Evolutionary conservation across 129 eudicot species (phyloP).

Genomic region (Artemisia tridentata): DNA sequence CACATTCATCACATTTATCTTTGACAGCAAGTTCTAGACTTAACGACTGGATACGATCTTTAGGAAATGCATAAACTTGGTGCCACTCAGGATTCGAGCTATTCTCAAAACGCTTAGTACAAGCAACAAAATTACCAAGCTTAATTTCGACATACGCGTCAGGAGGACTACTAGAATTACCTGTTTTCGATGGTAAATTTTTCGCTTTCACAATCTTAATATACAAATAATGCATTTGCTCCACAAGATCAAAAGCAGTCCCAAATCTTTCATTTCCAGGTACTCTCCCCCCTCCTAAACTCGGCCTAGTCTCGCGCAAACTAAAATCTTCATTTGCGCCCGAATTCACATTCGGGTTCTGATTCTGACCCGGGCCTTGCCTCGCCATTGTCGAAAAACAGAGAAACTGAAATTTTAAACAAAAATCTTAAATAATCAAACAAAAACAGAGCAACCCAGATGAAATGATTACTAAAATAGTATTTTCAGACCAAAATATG

Average conservation of each 20-base stretch:
- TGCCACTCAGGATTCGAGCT: constrained; percentile 31
- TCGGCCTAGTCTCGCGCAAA: constrained; percentile 33
- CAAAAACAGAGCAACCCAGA: no score
- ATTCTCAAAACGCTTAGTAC: constrained; percentile 31
- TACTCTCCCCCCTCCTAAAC: constrained; percentile 38
- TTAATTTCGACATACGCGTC: constrained; percentile 32
- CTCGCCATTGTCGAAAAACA: neutral
- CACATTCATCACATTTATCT: constrained; percentile 12
- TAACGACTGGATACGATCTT: constrained; percentile 32
- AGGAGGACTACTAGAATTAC: constrained; percentile 3
- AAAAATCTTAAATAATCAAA: no score
- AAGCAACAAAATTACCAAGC: constrained; percentile 28
- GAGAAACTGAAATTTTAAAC: no score
- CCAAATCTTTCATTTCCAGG: constrained; percentile 37
- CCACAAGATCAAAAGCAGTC: constrained; percentile 42
- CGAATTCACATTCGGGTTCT: constrained; percentile 6
- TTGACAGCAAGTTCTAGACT: constrained; percentile 21
- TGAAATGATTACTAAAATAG: no score
- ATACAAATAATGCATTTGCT: constrained; percentile 39
- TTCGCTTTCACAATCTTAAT: constrained; percentile 29
- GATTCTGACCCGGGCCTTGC: constrained; percentile 3
- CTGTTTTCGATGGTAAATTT: constrained; percentile 24
- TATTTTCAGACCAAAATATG: no score
- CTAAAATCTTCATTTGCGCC: constrained; percentile 21
- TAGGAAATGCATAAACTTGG: constrained; percentile 32